These are phyloP conservation scores for Xeromyces bisporus DNA, from an alignment of 495 filamentous ascomycete species.

Conservation along the genomic window DNA sequence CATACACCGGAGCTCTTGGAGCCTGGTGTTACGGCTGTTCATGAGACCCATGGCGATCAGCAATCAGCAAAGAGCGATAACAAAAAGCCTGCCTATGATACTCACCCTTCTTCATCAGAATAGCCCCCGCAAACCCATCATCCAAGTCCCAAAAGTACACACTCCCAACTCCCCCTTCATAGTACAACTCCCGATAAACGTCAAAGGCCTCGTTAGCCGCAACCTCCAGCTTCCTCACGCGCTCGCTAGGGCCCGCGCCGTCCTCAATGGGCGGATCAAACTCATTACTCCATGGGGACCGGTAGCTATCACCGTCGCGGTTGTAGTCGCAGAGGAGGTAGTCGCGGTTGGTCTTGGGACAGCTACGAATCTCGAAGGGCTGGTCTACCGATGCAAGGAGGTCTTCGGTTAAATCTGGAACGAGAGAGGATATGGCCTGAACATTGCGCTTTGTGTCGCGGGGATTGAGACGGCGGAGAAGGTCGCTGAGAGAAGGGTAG, in stretches of 20 bases:
- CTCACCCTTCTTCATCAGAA: conserved; percentile 82
- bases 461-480: conserved; percentile 93
- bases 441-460: conserved; percentile 78
- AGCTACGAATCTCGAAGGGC: conserved; percentile 72
- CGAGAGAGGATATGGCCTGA: conserved; percentile 62
- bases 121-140: conserved; percentile 93
- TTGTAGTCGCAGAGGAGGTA: conserved; percentile 99
- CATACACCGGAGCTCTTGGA: conserved; percentile 67
- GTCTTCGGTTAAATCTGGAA: conserved; percentile 88
- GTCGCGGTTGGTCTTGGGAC: conserved; percentile 75
- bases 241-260: conserved; percentile 65
- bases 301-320: conserved; percentile 92
- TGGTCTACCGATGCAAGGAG: conserved; percentile 95
- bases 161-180: conserved; percentile 85
- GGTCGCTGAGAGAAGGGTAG: conserved; percentile 45
- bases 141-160: conserved; percentile 99
- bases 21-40: conserved; percentile 41
- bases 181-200: conserved; percentile 93
- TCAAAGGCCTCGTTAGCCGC: conserved; percentile 92
- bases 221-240: conserved; percentile 84
- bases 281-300: conserved; percentile 94
- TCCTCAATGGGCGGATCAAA: conserved; percentile 79
- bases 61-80: not conserved
- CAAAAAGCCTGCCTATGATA: too few relatives aligned
- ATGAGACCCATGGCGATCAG: conserved; percentile 2